Evolutionary conservation across 768 basidiomycete genomes (phyloP).

Genomic region (Podaxis sp.): DNA sequence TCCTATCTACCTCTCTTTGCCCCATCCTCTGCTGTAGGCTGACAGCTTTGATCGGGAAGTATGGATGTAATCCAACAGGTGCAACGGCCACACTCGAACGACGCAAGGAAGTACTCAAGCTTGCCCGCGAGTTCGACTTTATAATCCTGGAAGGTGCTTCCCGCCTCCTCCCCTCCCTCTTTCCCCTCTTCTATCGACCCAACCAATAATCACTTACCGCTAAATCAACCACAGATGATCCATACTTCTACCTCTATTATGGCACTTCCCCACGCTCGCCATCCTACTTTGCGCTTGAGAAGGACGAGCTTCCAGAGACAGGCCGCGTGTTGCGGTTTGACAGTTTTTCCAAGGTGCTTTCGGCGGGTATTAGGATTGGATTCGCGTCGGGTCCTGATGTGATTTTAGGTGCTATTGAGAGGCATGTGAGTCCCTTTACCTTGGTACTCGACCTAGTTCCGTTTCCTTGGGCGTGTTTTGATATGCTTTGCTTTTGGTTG

Average conservation of each 20-base stretch:
- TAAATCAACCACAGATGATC: conserved; percentile 57
- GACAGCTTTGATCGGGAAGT: conserved; percentile 37
- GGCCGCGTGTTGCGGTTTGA: conserved; percentile 89
- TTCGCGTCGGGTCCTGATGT: conserved; percentile 75
- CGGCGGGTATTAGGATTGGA: conserved; percentile 77
- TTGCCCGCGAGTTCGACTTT: conserved; percentile 73
- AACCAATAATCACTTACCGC: neutral
- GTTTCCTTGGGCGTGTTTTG: neutral
- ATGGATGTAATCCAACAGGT: conserved; percentile 87
- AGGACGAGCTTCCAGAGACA: conserved; percentile 51
- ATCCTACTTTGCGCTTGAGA: conserved; percentile 83
- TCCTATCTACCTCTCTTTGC: neutral
- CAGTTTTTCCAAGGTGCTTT: conserved; percentile 82
- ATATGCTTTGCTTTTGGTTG: neutral
- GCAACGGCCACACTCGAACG: conserved; percentile 72
- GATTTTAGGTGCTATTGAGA: conserved; percentile 69
- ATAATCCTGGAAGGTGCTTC: conserved; percentile 79
- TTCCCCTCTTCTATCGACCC: neutral
- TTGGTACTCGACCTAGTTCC: conserved; percentile 3
- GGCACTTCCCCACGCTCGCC: conserved; percentile 61
- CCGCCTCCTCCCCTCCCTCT: neutral
- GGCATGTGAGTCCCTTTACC: conserved; percentile 47
- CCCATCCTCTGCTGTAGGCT: neutral
- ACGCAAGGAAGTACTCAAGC: conserved; percentile 65
- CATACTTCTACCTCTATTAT: conserved; percentile 79